Base-by-base conservation (phyloP, 1,284 basidiomycete genomes). In the Cryptococcus floricola region DNA sequence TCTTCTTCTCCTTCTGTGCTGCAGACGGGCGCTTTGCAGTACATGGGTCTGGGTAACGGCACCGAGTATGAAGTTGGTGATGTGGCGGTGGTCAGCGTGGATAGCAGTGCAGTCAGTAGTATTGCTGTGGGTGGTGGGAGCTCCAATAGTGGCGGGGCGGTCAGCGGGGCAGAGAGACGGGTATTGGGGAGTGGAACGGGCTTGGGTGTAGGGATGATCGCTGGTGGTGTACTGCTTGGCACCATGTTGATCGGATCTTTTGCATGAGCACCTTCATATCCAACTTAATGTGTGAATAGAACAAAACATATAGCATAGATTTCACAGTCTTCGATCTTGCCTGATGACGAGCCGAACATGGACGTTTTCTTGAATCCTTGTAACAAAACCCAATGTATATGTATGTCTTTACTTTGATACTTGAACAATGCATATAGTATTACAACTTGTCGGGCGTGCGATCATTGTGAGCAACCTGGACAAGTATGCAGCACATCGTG, bases 401-500 rank as follows among this genome's bases (percentile, higher is more conserved):
- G 6, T 10, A 34, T 34, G 31, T 34, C 31, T 10, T 8, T 34
- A 34, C 31, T 10, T 10, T 34, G 31, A 34, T 34, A 10, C 31
- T 34, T 10, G 31, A 6, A 34, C 10, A 34, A 34, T 34, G 31
- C 31, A 34, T 34, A 34, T 5, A 34, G 31, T 34, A 5, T 6
- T 34, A 34, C 31, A 34, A 34, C 31, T 34, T 34, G 31, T 34
- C 7, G 31, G 31, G 10, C 31, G 31, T 3, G 31, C 31, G 31
- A 18, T 43, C 46, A 73, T 47, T 74, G 68, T 4, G 71, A 62
- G 54, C 78, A 79, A 0, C 77, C 77, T 0, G 86, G 85, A 74
- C 86, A 87, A 28, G 84, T 85, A 68, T 87, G 86, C n/a, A 87
- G 77, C 16, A 85, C 85, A 58, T 87, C 85, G 61, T 87, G 86